A percentile compares a stretch with the other conserved stretches of the same genome.
Evolutionary conservation across 306 rosid genomes (phyloP).

Genomic region (Sicyos baderoa): DNA sequence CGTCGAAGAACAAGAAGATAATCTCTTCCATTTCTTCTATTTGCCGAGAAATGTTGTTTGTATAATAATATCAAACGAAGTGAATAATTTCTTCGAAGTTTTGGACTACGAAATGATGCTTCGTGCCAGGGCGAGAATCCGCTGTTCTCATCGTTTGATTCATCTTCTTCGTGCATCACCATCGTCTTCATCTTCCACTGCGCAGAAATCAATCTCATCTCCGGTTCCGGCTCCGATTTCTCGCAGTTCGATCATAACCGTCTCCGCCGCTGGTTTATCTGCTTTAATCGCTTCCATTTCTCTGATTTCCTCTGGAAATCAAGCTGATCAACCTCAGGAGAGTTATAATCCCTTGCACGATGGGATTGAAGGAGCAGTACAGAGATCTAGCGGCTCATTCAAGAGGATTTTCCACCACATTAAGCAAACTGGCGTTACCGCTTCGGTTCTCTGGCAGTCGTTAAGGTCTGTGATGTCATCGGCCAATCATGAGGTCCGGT

Average conservation of each 20-base stretch:
- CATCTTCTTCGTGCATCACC: constrained; percentile 23
- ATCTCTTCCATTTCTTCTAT: not conserved
- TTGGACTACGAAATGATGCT: constrained; percentile 31
- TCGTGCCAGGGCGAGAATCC: constrained; percentile 41
- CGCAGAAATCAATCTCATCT: constrained; percentile 23
- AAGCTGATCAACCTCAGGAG: constrained; percentile 19
- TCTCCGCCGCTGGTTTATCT: constrained; percentile 44
- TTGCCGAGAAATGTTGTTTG: not conserved
- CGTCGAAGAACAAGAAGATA: not conserved
- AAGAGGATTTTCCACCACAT: constrained; percentile 48
- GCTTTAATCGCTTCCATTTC: constrained; percentile 43
- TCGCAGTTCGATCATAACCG: constrained; percentile 32
- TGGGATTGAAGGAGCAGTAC: constrained; percentile 36
- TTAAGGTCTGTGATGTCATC: constrained; percentile 72
- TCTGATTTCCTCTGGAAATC: constrained; percentile 24
- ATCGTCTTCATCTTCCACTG: constrained; percentile 24
- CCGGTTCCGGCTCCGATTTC: constrained; percentile 26
- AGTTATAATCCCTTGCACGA: constrained; percentile 31
- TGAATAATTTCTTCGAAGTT: too few species aligned
- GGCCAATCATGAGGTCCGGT: constrained; percentile 84
- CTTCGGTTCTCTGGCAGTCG: constrained; percentile 80
- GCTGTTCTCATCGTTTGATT: constrained; percentile 38
- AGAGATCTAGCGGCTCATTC: constrained; percentile 41
- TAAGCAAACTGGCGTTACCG: constrained; percentile 66
- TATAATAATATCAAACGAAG: too few species aligned